Evolutionary conservation across 2,329 filamentous ascomycete species (phyloP).

Genomic region (Phaeosphaeria sp.): DNA sequence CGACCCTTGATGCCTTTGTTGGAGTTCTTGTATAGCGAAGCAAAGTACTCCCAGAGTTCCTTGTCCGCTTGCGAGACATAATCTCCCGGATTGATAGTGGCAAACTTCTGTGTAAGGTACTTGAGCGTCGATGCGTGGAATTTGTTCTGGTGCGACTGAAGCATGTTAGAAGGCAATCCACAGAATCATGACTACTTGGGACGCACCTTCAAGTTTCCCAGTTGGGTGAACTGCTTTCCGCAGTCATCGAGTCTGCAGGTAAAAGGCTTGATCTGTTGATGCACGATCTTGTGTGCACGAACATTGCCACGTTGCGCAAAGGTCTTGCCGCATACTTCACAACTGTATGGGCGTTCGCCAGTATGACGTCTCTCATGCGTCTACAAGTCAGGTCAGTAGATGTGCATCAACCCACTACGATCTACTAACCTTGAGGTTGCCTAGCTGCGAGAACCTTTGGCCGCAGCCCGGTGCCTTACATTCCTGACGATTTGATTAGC

Average conservation of each 20-base stretch:
- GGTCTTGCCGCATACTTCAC: conserved; percentile 77
- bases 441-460: conserved; percentile 84
- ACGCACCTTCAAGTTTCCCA: conserved; percentile 86
- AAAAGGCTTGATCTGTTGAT: conserved; percentile 78
- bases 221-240: conserved; percentile 85
- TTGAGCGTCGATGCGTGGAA: conserved; percentile 81
- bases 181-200: neutral
- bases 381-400: conserved; percentile 50
- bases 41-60: conserved; percentile 84
- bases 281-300: conserved; percentile 81
- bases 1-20: conserved; percentile 98
- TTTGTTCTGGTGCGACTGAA: conserved; percentile 87
- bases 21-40: conserved; percentile 90
- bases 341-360: conserved; percentile 83
- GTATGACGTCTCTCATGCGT: conserved; percentile 89
- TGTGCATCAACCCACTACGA: too few relatives aligned
- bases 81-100: conserved; percentile 65
- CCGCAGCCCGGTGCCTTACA: conserved; percentile 77
- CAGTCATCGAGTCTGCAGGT: conserved; percentile 83
- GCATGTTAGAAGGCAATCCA: neutral
- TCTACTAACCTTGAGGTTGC: conserved; percentile 80
- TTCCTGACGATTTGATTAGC: conserved; percentile 47
- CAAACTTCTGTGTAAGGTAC: conserved; percentile 73
- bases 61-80: conserved; percentile 72
- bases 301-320: conserved; percentile 90